phyloP scores from a whole-genome alignment of 768 basidiomycete species.

The Psilocybe azurescens region DNA sequence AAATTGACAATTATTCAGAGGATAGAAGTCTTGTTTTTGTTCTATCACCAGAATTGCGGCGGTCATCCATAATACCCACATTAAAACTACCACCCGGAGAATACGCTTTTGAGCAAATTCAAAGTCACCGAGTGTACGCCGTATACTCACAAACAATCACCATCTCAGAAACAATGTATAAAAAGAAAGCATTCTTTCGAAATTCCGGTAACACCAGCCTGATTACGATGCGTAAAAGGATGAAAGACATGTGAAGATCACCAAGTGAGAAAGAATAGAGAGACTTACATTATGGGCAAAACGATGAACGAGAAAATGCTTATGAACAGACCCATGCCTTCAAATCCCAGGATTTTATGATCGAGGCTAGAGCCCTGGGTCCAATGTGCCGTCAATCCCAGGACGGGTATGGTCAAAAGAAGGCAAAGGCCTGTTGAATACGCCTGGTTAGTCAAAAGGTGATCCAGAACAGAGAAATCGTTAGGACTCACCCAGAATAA shows the following conservation, averaged over 20 bases:
- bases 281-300: constrained; percentile 17
- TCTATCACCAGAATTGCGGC: constrained; percentile 19
- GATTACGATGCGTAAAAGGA: not conserved
- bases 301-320: constrained; percentile 3
- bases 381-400: constrained; percentile 19
- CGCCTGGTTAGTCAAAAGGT: too few species aligned
- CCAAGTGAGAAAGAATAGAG: too few species aligned
- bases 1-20: constrained; percentile 8
- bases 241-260: not conserved
- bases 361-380: constrained; percentile 7
- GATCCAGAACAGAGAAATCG: not conserved
- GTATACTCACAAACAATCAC: constrained; percentile 8
- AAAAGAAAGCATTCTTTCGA: constrained; percentile 19
- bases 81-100: not conserved
- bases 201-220: constrained; percentile 19
- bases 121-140: not conserved
- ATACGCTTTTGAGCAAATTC: too few species aligned
- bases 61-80: constrained; percentile 22
- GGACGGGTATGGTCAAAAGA: constrained; percentile 10
- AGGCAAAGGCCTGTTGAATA: constrained; percentile 7
- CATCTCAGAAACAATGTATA: constrained; percentile 18
- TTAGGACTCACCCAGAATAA: constrained; percentile 3
- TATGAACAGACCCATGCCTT: constrained; percentile 17
- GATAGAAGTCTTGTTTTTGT: constrained; percentile 7
- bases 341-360: constrained; percentile 5